Percentiles rank a stretch among this genome's conserved stretches.
Evolutionary conservation across 805 yeast genomes (phyloP).

Genomic region (Starmerella stellata): DNA sequence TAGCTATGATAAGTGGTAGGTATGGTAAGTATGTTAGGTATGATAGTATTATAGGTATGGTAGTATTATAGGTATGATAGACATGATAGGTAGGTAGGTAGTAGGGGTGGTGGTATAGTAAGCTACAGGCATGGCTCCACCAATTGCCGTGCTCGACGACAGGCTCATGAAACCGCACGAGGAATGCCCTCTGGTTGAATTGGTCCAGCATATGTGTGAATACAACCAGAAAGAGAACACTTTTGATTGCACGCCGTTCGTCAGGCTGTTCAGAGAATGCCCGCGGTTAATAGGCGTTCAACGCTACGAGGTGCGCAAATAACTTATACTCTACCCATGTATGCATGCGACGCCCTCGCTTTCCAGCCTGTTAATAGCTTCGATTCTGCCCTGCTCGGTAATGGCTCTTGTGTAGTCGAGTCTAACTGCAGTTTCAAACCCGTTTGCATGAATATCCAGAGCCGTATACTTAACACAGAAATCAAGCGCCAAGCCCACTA

Average conservation of each 20-base stretch:
- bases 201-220: constrained; percentile 13
- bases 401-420: constrained; percentile 35
- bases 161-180: constrained; percentile 4
- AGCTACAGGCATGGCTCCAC: constrained; percentile 17
- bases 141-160: constrained; percentile 8
- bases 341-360: constrained; percentile 6
- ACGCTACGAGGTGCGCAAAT: constrained; percentile 5
- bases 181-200: constrained; percentile 7
- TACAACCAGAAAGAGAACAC: neutral
- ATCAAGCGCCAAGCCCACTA: constrained; percentile 76
- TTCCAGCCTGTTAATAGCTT: constrained; percentile 3
- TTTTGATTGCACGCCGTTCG: constrained; percentile 8
- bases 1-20: too few species aligned
- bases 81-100: too few species aligned
- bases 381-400: constrained; percentile 25
- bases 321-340: neutral
- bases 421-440: constrained; percentile 48
- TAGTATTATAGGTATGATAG: too few species aligned
- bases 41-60: too few species aligned
- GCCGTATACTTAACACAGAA: constrained; percentile 72
- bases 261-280: constrained; percentile 7
- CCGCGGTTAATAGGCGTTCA: constrained; percentile 5
- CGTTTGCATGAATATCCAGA: constrained; percentile 41
- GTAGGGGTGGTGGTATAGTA: too few species aligned
- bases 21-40: too few species aligned